These are phyloP conservation scores for Mucor sp. DNA, from an alignment of 371 early-diverging fungal species.

Conservation along the genomic window DNA sequence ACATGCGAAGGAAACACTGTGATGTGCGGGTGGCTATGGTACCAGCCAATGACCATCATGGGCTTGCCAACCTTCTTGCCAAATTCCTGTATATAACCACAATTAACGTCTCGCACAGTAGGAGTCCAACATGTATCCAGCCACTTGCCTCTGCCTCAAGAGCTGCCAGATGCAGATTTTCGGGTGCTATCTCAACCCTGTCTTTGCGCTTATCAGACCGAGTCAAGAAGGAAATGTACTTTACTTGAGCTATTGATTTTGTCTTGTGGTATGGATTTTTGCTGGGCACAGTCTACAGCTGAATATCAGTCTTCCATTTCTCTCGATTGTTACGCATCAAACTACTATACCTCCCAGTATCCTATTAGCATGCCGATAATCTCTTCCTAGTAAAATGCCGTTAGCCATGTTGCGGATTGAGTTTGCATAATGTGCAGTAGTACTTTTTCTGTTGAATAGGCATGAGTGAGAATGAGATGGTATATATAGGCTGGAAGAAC, in stretches of 20 bases:
- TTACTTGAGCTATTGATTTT: slow-evolving; percentile 50
- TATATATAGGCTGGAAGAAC: slow-evolving; percentile 50
- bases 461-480: slow-evolving; percentile 56
- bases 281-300: slow-evolving; percentile 23
- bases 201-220: slow-evolving; percentile 79
- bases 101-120: background rate
- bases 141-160: slow-evolving; percentile 59
- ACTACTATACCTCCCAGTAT: slow-evolving; percentile 61
- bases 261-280: slow-evolving; percentile 33
- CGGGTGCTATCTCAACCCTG: slow-evolving; percentile 69
- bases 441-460: slow-evolving; percentile 63
- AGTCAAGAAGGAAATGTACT: slow-evolving; percentile 58
- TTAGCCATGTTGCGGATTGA: background rate
- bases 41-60: slow-evolving; percentile 72
- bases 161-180: slow-evolving; percentile 70
- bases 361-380: slow-evolving; percentile 76
- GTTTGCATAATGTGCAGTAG: background rate
- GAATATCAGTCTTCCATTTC: background rate
- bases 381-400: slow-evolving; percentile 58
- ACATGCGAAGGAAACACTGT: slow-evolving; percentile 79
- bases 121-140: background rate
- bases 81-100: slow-evolving; percentile 34
- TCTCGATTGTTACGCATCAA: background rate
- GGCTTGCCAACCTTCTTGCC: slow-evolving; percentile 43
- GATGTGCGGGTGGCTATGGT: slow-evolving; percentile 75